Conservation (phyloP, 352 stramenopile genomes). For the Phytopythium helicoides region DNA sequence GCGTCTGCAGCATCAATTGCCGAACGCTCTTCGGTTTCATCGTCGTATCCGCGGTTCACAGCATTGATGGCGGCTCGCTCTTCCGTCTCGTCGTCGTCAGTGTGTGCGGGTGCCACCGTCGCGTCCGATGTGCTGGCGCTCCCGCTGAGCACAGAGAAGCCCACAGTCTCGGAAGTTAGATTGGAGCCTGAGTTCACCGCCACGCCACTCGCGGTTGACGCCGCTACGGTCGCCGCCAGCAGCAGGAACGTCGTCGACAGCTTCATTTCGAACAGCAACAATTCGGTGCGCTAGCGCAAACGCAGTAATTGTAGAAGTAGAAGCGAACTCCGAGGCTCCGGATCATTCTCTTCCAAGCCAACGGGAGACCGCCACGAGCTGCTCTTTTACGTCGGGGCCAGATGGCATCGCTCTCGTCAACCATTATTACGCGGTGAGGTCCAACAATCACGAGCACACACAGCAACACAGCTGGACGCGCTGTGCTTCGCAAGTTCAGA, state of each 20-base stretch:
- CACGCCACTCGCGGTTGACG: neutral
- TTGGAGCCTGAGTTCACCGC: neutral
- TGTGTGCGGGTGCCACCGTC: neutral
- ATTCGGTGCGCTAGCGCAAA: no score
- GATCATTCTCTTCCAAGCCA: no score
- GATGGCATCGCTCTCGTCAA: no score
- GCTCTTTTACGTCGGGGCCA: constrained; percentile 2
- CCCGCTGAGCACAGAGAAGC: constrained; percentile 1
- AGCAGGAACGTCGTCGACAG: neutral
- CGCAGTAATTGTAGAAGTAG: no score
- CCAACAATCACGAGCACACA: no score
- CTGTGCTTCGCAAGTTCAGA: no score
- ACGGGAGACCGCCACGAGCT: neutral
- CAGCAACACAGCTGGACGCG: no score
- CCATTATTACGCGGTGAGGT: no score
- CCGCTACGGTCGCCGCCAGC: neutral
- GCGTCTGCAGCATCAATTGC: neutral
- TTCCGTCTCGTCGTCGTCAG: no score
- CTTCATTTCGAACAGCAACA: neutral
- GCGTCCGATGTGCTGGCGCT: neutral
- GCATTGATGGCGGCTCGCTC: neutral
- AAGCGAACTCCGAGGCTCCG: no score
- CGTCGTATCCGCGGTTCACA: neutral
- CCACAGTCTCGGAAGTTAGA: neutral
- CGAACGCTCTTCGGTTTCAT: constrained; percentile 5